Evolutionary conservation across 2,329 filamentous ascomycete genomes (phyloP), one percentile per base, ranked within the genome.

Genomic region (Xylariaceae sp.): DNA sequence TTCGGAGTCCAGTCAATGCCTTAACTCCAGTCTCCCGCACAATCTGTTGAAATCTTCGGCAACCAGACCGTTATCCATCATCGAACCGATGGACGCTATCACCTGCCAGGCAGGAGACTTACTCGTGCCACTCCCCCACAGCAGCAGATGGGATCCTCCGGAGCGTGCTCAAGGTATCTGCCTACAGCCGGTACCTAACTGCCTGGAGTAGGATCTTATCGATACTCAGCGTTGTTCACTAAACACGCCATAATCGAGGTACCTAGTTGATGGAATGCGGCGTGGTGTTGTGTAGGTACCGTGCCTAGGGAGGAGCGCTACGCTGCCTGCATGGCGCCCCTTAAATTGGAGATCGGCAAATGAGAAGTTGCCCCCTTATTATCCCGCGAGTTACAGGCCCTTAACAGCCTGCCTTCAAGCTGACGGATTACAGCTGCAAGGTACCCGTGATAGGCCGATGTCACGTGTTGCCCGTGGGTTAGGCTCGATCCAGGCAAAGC

Each of bases 361-460:
- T 45, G 41, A 45, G 13, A 45, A 13, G 41, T 15, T 6, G 41
- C 13, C 41, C 41, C 13, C n/a, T 45, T 15, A n/a, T n/a, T 15
- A 30, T 30, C 23, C 23, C 23, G 23, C 23, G 23, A 30, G 23
- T 30, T n/a, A 45, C n/a, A 3, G 10, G 18, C 13, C 17, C 17
- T 18, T 18, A 18, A 18, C 17, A 18, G 17, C 17, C 17, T 7
- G 10, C 8, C 35, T 11, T n/a, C 7, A 54, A 51, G 18, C 49
- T 4, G 18, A 56, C 61, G 58, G 23, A 30, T 30, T 51, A 17
- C 54, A 55, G 44, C 61, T 69, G 68, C 65, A 66, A 68, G 67
- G 66, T 66, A 69, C 67, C 67, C 64, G 64, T 66, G 64, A 62
- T 62, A 64, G 60, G 60, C 65, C 61, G 65, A 53, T 50, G 56